Evolutionary conservation across 2,329 filamentous ascomycete genomes (phyloP), one percentile per base, ranked within the genome.

Genomic region (Talaromyces piceae): DNA sequence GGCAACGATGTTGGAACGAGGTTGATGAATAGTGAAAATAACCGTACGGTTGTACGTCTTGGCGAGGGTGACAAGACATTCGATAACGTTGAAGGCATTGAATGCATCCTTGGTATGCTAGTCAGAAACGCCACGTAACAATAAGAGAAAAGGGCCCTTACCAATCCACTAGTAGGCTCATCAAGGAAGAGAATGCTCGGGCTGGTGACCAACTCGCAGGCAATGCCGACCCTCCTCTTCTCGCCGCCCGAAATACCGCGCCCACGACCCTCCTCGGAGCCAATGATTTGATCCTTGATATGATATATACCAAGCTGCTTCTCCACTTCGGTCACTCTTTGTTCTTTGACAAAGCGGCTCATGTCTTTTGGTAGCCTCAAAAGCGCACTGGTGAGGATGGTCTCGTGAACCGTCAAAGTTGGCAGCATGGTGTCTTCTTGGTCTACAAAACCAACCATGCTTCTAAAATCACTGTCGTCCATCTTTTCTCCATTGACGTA

Each of bases 11-110:
- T 98, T 98, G 9, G 93, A 98, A 58, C 94, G 83, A 31, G 93
- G 93, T 63, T 98, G 93, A 67, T 98, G 93, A 57, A 98, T 98
- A 12, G 93, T 98, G 72, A 98, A 96, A 56, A 98, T 87, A 50
- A 98, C 90, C 1, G 94, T 98, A 54, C 94, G 82, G 72, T 96
- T 94, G 73, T 97, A 98, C 39, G 84, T 93, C 74, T 95, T 96
- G 47, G 94, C 93, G 41, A 98, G 74, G 1, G 87, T 95, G 33
- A 97, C 91, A 8, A 98, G 79, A 62, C 91, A 97, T 67, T 98
- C 93, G 23, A 98, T 83, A 33, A 98, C 93, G 57, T 98, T 98
- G 76, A 93, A 98, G 5, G 94, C 94, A 65, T 98, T 98, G 76
- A 84, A 98, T 1, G 93, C 89, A 67, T 98, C 93, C 66, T 69